Evolutionary conservation across 2,329 filamentous ascomycete species (phyloP).

Genomic region (Chrysosporium queenslandicum): DNA sequence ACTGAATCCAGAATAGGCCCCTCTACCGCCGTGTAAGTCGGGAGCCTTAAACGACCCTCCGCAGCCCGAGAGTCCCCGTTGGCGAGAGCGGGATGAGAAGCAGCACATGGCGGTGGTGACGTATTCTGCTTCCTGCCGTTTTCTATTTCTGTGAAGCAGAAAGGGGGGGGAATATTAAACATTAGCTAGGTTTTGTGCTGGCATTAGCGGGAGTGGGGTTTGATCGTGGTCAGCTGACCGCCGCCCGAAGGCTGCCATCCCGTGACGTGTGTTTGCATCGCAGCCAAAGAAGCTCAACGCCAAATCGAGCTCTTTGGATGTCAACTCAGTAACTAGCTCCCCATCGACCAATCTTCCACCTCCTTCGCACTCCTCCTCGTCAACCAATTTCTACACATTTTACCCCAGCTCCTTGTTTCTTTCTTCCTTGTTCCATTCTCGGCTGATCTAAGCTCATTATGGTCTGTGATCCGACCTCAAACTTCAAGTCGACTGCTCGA

Average conservation of each 20-base stretch:
- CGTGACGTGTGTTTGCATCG: constrained; percentile 14
- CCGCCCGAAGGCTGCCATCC: constrained; percentile 16
- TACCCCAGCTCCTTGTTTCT: no score
- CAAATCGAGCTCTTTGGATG: neutral
- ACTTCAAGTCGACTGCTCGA: neutral
- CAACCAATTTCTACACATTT: neutral
- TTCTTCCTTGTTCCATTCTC: no score
- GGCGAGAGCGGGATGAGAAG: no score
- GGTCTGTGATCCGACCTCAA: neutral
- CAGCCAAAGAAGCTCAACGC: constrained; percentile 10
- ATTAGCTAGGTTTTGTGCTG: neutral
- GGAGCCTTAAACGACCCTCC: no score
- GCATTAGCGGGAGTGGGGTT: no score
- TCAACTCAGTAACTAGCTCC: neutral
- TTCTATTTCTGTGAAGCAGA: no score
- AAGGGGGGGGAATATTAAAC: neutral
- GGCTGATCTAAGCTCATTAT: neutral
- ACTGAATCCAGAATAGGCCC: neutral
- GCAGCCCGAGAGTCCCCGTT: no score
- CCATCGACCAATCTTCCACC: neutral
- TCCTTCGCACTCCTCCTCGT: neutral
- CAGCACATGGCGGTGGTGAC: no score
- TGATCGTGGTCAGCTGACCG: no score
- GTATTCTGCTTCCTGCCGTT: no score
- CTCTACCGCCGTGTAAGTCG: no score